Conservation (phyloP, 2,329 filamentous ascomycete species). For the Ilyonectria destructans region DNA sequence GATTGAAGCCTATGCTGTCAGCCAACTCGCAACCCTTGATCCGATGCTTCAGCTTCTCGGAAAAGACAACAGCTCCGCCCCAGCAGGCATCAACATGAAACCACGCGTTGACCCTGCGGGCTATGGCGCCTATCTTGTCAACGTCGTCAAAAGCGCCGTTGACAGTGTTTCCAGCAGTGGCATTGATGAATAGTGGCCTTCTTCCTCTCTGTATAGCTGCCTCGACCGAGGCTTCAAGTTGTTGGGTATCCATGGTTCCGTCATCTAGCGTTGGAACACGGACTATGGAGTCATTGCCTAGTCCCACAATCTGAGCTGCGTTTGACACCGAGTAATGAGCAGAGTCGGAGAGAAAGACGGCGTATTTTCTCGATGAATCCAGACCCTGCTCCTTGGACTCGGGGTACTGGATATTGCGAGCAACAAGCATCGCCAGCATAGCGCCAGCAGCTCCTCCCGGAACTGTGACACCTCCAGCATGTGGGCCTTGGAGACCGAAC, state of each 20-base stretch:
- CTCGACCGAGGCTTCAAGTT: neutral
- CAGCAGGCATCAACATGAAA: conserved; percentile 4
- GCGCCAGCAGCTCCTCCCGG: neutral
- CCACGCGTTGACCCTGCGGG: conserved; percentile 1
- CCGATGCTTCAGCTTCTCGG: conserved; percentile 5
- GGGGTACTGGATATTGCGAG: neutral
- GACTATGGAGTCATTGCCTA: neutral
- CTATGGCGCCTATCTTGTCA: conserved; percentile 3
- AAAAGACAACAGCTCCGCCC: conserved; percentile 1
- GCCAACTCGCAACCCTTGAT: conserved; percentile 2
- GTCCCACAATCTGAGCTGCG: conserved; percentile 1
- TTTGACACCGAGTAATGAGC: neutral
- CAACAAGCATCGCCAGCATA: conserved; percentile 3
- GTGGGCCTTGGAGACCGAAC: conserved; percentile 2
- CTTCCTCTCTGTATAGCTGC: conserved; percentile 2
- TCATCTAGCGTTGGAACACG: conserved; percentile 3
- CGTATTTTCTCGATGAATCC: conserved; percentile 2
- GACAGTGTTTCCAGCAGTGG: conserved; percentile 2
- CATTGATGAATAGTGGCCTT: neutral
- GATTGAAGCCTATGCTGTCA: neutral
- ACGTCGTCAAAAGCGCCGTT: neutral
- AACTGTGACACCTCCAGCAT: neutral
- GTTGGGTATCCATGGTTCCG: neutral
- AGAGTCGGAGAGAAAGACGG: conserved; percentile 1
- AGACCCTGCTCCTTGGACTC: conserved; percentile 3